Base-by-base conservation (phyloP, 352 stramenopile genomes). In the Phytophthora macrochlamydospora region DNA sequence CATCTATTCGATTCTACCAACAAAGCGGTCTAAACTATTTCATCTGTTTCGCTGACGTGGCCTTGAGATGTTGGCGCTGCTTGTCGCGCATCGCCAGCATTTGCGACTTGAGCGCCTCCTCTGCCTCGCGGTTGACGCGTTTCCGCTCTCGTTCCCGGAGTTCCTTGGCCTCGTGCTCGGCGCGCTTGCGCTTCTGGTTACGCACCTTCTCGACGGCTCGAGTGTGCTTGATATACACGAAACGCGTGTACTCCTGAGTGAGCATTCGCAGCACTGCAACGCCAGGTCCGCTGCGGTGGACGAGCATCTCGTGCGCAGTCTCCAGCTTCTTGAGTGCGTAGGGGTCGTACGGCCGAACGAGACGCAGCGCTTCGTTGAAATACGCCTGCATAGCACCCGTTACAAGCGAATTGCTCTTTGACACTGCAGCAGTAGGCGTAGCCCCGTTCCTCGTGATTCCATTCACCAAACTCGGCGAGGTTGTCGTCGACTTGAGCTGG, bases 161-260 rank as follows among this genome's bases (percentile, higher is more conserved):
- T 29, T 83, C 75, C 37, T 80, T 78, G 0, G 83, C 85, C 57
- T 89, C 78, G 37, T 90, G 73, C 60, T 92, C 80, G 24, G 85
- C 75, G 11, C 83, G 84, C 59, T 90, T 89, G 45, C 83, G 77
- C 56, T 92, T 90, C 43, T 94, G 83, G 46, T 76, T 78, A 32
- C 72, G 67, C 5, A 79, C 86, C 50, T 92, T 94, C 45, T 91
- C 86, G 28, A 83, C 78, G 0, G 86, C 84, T 9, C 83, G 84
- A 14, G 80, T 87, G 71, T 95, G 87, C 61, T 95, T 95, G 46
- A 89, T 78, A 69, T 92, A 91, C 56, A 95, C 58, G 57, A 92
- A 91, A 11, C 85, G 85, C 50, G 88, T 95, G 74, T 94, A 95
- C 62, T 95, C 88, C 38, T 92, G 79, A 4, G 89, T 79, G 37